Conservation (phyloP, 1,284 basidiomycete genomes). For the Moesziomyces parantarcticus region DNA sequence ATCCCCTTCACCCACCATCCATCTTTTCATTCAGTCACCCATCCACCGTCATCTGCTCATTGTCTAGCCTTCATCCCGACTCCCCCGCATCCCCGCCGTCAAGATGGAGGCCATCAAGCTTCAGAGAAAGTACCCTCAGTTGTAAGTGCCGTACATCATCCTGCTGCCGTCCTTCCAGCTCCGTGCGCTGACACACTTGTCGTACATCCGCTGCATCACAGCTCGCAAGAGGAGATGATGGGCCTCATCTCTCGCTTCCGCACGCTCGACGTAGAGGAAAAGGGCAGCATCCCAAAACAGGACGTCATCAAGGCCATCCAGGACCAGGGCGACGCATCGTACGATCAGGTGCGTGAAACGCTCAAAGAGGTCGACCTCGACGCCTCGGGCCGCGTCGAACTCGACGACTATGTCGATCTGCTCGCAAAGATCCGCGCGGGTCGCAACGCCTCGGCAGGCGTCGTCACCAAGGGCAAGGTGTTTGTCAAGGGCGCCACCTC, state of each 20-base stretch:
- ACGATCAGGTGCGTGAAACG: slow-evolving; percentile 73
- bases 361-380: slow-evolving; percentile 95
- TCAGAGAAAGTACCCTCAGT: slow-evolving; percentile 92
- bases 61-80: background rate
- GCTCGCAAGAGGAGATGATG: slow-evolving; percentile 68
- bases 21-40: slow-evolving; percentile 8
- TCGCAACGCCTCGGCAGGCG: slow-evolving; percentile 69
- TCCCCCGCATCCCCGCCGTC: slow-evolving; percentile 1
- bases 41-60: background rate
- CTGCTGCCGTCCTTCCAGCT: too few relatives aligned
- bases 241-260: slow-evolving; percentile 62
- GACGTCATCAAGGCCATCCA: slow-evolving; percentile 63
- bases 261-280: slow-evolving; percentile 64
- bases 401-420: slow-evolving; percentile 98
- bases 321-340: slow-evolving; percentile 58
- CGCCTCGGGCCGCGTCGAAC: slow-evolving; percentile 92
- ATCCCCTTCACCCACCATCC: background rate
- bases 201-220: background rate
- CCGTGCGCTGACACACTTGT: too few relatives aligned
- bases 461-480: slow-evolving; percentile 79
- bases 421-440: slow-evolving; percentile 79
- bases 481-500: slow-evolving; percentile 94
- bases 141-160: slow-evolving; percentile 74
- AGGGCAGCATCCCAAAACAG: slow-evolving; percentile 61
- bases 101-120: slow-evolving; percentile 84